These are phyloP conservation scores for Erigeron canadensis DNA, from an alignment of 129 eudicot species.

Conservation along the genomic window DNA sequence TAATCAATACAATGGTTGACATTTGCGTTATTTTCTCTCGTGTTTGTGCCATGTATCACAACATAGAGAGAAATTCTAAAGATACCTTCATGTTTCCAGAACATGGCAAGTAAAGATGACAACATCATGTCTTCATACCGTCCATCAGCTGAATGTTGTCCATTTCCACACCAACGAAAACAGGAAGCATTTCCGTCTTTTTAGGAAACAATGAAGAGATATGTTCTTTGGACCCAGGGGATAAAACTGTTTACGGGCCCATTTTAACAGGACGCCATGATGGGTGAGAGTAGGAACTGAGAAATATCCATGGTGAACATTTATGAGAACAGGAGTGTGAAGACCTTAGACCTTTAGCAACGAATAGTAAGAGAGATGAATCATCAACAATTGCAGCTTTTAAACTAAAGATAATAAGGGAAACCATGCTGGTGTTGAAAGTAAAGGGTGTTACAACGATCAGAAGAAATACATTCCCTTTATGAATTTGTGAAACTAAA, in stretches of 20 bases:
- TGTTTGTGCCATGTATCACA: too few species aligned
- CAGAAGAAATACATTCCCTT: background rate
- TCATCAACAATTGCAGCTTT: slow-evolving; percentile 5
- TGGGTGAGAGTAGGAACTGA: slow-evolving; percentile 10
- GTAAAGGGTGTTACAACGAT: background rate
- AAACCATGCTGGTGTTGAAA: slow-evolving; percentile 6
- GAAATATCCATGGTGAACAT: background rate
- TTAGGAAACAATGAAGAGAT: slow-evolving; percentile 1
- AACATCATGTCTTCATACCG: slow-evolving; percentile 9
- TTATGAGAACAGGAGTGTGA: slow-evolving; percentile 1
- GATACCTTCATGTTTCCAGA: slow-evolving; percentile 8
- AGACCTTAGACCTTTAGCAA: background rate
- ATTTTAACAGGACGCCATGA: background rate
- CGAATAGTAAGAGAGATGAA: slow-evolving; percentile 5
- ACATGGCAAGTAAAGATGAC: slow-evolving; percentile 4
- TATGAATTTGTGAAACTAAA: background rate
- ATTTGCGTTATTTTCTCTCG: too few species aligned
- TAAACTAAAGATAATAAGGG: background rate
- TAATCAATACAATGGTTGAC: too few species aligned
- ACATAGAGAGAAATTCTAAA: background rate
- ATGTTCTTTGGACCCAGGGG: background rate
- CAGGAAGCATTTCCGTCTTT: background rate
- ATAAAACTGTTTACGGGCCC: background rate
- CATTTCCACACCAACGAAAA: background rate
- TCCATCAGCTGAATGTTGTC: background rate